Conservation (phyloP, 2,329 filamentous ascomycete genomes). For the Phyllosticta capitalensis region DNA sequence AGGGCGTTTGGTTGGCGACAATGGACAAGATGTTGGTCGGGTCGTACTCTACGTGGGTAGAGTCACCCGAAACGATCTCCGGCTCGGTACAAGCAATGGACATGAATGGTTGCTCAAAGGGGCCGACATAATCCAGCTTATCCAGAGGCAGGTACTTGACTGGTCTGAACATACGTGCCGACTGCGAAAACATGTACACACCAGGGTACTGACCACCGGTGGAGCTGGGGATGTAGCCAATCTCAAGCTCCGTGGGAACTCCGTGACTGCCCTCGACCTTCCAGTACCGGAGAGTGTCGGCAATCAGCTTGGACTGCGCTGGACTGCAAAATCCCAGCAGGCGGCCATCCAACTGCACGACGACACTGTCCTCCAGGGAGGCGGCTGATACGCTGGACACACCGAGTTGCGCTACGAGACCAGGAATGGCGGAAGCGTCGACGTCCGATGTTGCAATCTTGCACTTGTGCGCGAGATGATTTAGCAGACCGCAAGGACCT, state of each 20-base stretch:
- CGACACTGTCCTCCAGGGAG: slow-evolving; percentile 71
- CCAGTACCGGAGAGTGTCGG: slow-evolving; percentile 85
- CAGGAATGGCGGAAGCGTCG: slow-evolving; percentile 65
- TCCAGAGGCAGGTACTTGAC: slow-evolving; percentile 86
- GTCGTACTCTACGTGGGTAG: slow-evolving; percentile 87
- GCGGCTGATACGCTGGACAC: slow-evolving; percentile 67
- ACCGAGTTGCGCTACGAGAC: slow-evolving; percentile 68
- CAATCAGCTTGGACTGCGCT: slow-evolving; percentile 68
- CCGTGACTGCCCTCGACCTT: slow-evolving; percentile 81
- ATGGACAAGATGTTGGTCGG: slow-evolving; percentile 97
- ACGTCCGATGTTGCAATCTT: slow-evolving; percentile 68
- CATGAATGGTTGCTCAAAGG: slow-evolving; percentile 97
- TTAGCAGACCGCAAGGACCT: slow-evolving; percentile 84
- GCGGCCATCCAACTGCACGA: slow-evolving; percentile 81
- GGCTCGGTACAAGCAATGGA: slow-evolving; percentile 85
- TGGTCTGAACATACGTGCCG: slow-evolving; percentile 79
- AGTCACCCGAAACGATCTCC: slow-evolving; percentile 78
- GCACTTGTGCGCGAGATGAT: slow-evolving; percentile 93
- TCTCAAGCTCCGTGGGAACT: slow-evolving; percentile 76
- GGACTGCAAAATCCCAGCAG: slow-evolving; percentile 87
- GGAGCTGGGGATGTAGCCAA: slow-evolving; percentile 83
- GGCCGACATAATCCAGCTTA: slow-evolving; percentile 79
- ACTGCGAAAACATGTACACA: slow-evolving; percentile 81
- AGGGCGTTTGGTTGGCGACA: slow-evolving; percentile 95
- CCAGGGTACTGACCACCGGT: slow-evolving; percentile 92